Percentiles rank a stretch among this genome's conserved stretches.
Conservation (phyloP, 768 basidiomycete genomes). For the Cystofilobasidium macerans region DNA sequence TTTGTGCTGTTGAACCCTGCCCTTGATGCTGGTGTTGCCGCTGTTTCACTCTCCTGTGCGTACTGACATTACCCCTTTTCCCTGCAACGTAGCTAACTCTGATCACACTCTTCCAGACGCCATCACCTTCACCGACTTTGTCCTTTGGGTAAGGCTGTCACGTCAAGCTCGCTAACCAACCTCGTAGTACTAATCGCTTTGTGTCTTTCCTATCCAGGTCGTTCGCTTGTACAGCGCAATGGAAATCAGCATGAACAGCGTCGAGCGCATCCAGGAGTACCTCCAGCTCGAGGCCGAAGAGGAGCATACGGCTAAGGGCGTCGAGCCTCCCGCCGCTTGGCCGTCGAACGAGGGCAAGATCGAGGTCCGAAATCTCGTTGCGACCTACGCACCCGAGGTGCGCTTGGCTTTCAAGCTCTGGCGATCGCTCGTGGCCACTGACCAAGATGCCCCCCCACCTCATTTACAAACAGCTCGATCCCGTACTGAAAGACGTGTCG, state of each 20-base stretch:
- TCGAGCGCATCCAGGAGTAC: slow-evolving; percentile 32
- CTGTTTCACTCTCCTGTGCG: slow-evolving; percentile 33
- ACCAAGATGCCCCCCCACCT: slow-evolving; percentile 29
- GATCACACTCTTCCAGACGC: not conserved
- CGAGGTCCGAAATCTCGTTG: slow-evolving; percentile 37
- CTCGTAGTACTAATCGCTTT: slow-evolving; percentile 24
- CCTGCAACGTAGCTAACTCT: not conserved
- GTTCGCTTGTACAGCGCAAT: slow-evolving; percentile 30
- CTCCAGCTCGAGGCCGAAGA: slow-evolving; percentile 32
- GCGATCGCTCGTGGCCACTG: slow-evolving; percentile 29
- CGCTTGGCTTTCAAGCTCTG: slow-evolving; percentile 23
- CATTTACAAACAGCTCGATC: slow-evolving; percentile 7
- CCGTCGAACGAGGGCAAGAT: slow-evolving; percentile 37
- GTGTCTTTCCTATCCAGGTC: slow-evolving; percentile 17
- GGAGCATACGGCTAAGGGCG: slow-evolving; percentile 30
- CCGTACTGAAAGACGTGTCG: slow-evolving; percentile 38
- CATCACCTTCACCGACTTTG: slow-evolving; percentile 36
- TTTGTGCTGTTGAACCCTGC: slow-evolving; percentile 36
- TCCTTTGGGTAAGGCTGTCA: slow-evolving; percentile 26
- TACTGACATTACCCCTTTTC: slow-evolving; percentile 29
- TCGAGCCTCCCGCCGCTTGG: slow-evolving; percentile 42
- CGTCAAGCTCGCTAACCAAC: slow-evolving; percentile 20
- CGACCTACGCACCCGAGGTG: slow-evolving; percentile 34
- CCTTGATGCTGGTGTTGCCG: slow-evolving; percentile 39
- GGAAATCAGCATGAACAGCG: slow-evolving; percentile 26